phyloP scores from a whole-genome alignment of 441 rosid species.

The Populus tomentosa region DNA sequence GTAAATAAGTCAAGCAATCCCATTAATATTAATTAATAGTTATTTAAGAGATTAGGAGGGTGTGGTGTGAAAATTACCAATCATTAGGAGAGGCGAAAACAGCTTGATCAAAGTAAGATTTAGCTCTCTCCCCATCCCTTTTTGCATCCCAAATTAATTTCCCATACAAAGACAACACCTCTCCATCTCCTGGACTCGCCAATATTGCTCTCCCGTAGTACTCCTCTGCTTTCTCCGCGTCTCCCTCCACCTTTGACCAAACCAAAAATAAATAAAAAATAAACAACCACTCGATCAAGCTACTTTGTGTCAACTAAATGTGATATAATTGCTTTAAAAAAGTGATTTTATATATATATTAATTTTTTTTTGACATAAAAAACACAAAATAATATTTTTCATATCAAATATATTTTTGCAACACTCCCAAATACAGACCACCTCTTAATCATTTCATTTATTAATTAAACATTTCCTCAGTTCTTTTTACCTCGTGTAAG shows the following conservation, averaged over 20 bases:
- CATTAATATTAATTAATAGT: neutral
- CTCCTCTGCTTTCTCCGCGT: conserved; percentile 55
- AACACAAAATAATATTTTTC: too few relatives aligned
- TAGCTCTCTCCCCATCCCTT: conserved; percentile 57
- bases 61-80: conserved; percentile 32
- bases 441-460: neutral
- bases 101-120: conserved; percentile 69
- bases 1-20: neutral
- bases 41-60: neutral
- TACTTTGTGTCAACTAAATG: too few relatives aligned
- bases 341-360: too few relatives aligned
- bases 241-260: conserved; percentile 67
- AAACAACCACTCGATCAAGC: too few relatives aligned
- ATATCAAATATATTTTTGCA: too few relatives aligned
- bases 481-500: conserved; percentile 54
- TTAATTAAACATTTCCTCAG: neutral
- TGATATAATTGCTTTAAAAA: too few relatives aligned
- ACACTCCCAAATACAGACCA: too few relatives aligned
- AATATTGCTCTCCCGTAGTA: conserved; percentile 80
- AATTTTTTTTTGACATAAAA: too few relatives aligned
- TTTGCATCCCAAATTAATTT: conserved; percentile 71
- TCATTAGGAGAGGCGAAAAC: conserved; percentile 62
- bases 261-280: neutral
- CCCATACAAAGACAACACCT: conserved; percentile 62
- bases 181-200: conserved; percentile 75